phyloP scores from a whole-genome alignment of 306 rosid species.

The Vicia sativa region DNA sequence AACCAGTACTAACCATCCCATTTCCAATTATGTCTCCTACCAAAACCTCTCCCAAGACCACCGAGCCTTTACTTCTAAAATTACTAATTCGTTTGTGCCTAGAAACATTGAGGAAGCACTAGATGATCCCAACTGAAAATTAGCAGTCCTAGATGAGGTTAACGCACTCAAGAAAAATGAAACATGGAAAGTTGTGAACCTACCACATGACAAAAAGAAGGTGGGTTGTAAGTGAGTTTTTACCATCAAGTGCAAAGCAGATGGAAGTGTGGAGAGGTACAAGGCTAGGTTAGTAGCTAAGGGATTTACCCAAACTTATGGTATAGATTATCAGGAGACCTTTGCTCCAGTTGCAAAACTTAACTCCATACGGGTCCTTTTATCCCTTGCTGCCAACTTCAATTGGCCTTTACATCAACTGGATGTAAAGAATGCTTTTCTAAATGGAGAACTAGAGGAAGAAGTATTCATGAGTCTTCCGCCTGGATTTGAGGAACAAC shows the following conservation, averaged over 20 bases:
- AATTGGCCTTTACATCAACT: too few species aligned
- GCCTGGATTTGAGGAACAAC: too few species aligned
- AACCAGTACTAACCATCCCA: constrained; percentile 6
- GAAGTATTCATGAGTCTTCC: too few species aligned
- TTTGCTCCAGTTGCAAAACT: too few species aligned
- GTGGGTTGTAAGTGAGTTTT: background rate
- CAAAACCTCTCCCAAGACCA: background rate
- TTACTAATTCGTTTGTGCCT: constrained; percentile 13
- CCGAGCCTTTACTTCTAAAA: constrained; percentile 7
- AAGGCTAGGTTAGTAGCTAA: background rate
- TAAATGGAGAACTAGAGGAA: too few species aligned
- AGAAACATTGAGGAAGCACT: constrained; percentile 9
- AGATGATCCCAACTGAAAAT: background rate
- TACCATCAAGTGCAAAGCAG: background rate
- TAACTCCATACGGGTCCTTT: too few species aligned
- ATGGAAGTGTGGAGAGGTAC: background rate
- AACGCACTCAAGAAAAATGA: background rate
- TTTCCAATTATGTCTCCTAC: constrained; percentile 7
- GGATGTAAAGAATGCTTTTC: too few species aligned
- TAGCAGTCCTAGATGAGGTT: too few species aligned
- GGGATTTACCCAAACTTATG: background rate
- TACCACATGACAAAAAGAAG: background rate
- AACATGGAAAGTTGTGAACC: background rate
- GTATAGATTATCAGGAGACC: too few species aligned
- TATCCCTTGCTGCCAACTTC: too few species aligned